Base-by-base conservation (phyloP, 2,329 filamentous ascomycete species). In the Hypoxylon rubiginosum region DNA sequence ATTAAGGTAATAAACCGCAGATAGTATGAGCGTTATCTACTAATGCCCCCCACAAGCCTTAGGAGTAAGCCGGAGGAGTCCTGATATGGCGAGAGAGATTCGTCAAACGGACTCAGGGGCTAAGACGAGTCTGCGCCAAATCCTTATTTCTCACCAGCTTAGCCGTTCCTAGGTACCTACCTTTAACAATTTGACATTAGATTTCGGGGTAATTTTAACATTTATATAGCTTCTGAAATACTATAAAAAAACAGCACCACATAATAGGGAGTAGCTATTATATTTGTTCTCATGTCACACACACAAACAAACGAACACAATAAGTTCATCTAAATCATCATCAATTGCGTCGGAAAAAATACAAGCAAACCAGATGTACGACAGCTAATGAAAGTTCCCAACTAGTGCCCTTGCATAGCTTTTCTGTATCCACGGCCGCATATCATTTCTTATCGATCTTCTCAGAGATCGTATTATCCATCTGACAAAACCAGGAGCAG, bases 351-450 rank as follows among this genome's bases (percentile, higher is more conserved):
- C 64, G 62, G 39, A 43, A 43, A 74, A 72, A 73, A 71, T 76
- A 75, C 69, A 75, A 62, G 70, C 67, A 73, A 73, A 68, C 67
- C 67, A 56, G 59, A 72, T 71, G 69, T 71, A 75, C 64, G 55
- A 72, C 62, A 73, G 70, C 74, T 70, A 73, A 58, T 70, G 68
- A 71, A 74, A 70, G 69, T 69, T 69, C 52, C 72, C 70, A 66
- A 64, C 67, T 66, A 69, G 63, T 73, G 69, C 70, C 67, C 74
- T 74, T 70, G 67, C 71, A 68, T 72, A 74, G 72, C 67, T 75
- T 76, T 76, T 76, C 64, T 73, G 68, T 76, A 74, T 75, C 73
- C 75, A 74, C 64, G 68, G 73, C 69, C 68, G 68, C 71, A 74
- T 62, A 66, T 74, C 70, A 73, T 74, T 72, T 67, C 68, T 73